These are phyloP conservation scores for Arabidopsis lyrata DNA, from an alignment of 441 rosid genomes.

Conservation along the genomic window DNA sequence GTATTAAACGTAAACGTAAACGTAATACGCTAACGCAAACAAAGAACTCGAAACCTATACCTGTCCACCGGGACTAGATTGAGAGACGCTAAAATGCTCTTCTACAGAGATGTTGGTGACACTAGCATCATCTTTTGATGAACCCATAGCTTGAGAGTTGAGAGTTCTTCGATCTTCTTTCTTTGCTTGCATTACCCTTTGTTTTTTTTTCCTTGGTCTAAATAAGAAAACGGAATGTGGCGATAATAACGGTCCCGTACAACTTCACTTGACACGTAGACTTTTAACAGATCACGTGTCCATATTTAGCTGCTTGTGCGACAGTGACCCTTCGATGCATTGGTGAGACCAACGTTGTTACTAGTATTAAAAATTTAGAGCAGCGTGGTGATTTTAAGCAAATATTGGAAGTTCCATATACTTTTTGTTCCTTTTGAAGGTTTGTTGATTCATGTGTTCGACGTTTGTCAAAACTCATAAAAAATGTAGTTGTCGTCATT, in stretches of 20 bases:
- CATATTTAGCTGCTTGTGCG: not conserved
- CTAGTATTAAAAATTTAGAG: no score
- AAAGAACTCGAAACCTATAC: not conserved
- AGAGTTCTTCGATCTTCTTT: not conserved
- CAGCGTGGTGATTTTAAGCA: no score
- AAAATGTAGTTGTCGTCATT: no score
- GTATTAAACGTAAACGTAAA: no score
- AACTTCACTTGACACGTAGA: conserved; percentile 24
- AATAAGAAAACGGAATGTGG: conserved; percentile 9
- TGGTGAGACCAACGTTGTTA: not conserved
- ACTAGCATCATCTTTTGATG: conserved; percentile 17
- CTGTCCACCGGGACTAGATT: conserved; percentile 29
- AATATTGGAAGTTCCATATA: no score
- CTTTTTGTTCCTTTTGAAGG: no score
- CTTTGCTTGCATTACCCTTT: not conserved
- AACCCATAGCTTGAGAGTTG: not conserved
- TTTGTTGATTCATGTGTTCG: no score
- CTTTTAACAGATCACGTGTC: conserved; percentile 14
- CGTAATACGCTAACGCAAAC: no score
- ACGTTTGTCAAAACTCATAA: no score
- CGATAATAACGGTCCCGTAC: conserved; percentile 16
- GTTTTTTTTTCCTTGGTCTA: not conserved
- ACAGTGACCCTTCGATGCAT: conserved; percentile 25
- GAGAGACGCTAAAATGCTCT: conserved; percentile 38
- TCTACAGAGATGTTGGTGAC: conserved; percentile 31